These are phyloP conservation scores for Lentinula sp. DNA, from an alignment of 768 basidiomycete species.

Conservation along the genomic window DNA sequence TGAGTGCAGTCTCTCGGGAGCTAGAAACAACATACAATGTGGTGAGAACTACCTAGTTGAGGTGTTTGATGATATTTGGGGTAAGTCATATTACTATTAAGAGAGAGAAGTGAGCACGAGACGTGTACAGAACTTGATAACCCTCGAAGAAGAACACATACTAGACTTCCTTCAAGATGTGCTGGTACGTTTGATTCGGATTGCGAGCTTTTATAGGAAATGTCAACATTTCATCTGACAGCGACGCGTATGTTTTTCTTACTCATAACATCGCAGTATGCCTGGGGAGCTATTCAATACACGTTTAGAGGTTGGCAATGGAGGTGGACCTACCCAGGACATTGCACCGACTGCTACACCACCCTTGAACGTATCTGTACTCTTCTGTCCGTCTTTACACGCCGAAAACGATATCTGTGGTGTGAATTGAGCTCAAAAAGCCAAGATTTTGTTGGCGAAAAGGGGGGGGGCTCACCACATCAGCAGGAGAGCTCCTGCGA, in stretches of 20 bases:
- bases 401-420: conserved; percentile 64
- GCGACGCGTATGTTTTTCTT: conserved; percentile 9
- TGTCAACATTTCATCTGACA: not conserved
- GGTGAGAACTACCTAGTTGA: conserved; percentile 70
- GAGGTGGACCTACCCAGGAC: conserved; percentile 55
- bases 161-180: conserved; percentile 54
- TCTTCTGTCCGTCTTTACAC: conserved; percentile 67
- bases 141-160: conserved; percentile 18
- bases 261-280: conserved; percentile 53
- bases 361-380: conserved; percentile 60
- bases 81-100: conserved; percentile 43
- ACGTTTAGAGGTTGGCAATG: not conserved
- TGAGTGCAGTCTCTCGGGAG: not conserved
- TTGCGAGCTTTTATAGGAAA: conserved; percentile 16
- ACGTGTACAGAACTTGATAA: not conserved
- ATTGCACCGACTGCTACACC: conserved; percentile 73
- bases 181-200: conserved; percentile 59
- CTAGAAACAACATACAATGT: conserved; percentile 36
- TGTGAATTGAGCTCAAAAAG: not conserved
- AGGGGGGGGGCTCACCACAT: conserved; percentile 42
- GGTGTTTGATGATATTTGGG: conserved; percentile 65
- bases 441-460: not conserved
- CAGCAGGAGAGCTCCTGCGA: conserved; percentile 59
- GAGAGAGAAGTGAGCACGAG: not conserved
- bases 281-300: conserved; percentile 31